These are phyloP conservation scores for Ceratorhiza oryzae-sativae DNA, from an alignment of 1,284 basidiomycete genomes.

Conservation along the genomic window DNA sequence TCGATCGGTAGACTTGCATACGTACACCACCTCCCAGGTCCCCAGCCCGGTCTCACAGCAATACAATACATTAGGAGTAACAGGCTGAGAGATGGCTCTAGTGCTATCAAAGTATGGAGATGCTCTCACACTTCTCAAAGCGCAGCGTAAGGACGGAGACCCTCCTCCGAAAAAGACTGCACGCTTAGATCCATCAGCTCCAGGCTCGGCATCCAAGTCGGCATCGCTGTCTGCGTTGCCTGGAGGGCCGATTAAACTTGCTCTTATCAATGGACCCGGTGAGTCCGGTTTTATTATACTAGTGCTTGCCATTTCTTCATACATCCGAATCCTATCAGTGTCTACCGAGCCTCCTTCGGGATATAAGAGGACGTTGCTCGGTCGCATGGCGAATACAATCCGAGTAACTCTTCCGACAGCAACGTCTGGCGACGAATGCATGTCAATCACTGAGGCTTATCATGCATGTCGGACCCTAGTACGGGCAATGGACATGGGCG, in stretches of 20 bases:
- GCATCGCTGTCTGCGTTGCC: slow-evolving; percentile 66
- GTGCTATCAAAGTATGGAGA: slow-evolving; percentile 29
- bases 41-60: background rate
- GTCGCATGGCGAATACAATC: slow-evolving; percentile 51
- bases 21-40: background rate
- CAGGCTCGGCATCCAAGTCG: slow-evolving; percentile 55
- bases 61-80: too few species aligned
- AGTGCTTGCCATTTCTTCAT: too few species aligned
- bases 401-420: slow-evolving; percentile 54
- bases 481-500: slow-evolving; percentile 59
- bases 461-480: slow-evolving; percentile 63
- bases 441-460: slow-evolving; percentile 63
- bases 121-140: slow-evolving; percentile 37
- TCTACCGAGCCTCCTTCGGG: slow-evolving; percentile 35
- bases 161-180: slow-evolving; percentile 69
- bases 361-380: slow-evolving; percentile 37
- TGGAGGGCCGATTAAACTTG: slow-evolving; percentile 34
- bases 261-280: slow-evolving; percentile 11
- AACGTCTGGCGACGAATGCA: slow-evolving; percentile 50
- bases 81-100: background rate
- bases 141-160: slow-evolving; percentile 39
- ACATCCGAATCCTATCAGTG: too few species aligned
- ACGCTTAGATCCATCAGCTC: slow-evolving; percentile 56
- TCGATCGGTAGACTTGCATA: background rate
- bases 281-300: slow-evolving; percentile 43